These are phyloP conservation scores for Citrullus colocynthis DNA, from an alignment of 306 rosid genomes.

Conservation along the genomic window DNA sequence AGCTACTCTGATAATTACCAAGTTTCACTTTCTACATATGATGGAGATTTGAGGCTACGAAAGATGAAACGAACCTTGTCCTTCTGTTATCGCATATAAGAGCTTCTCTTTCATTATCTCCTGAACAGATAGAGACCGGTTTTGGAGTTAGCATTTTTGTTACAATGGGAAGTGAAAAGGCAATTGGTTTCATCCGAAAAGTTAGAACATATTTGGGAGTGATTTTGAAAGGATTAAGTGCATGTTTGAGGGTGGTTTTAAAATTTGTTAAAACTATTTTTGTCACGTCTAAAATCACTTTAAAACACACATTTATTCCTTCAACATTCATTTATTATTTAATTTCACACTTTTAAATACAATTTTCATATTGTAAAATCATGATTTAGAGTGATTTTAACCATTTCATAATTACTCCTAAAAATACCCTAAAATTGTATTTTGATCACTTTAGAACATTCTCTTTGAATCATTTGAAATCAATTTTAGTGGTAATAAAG, in stretches of 20 bases:
- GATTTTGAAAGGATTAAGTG: too few species aligned
- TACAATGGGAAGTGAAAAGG: neutral
- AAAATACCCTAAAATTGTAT: too few species aligned
- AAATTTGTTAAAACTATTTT: too few species aligned
- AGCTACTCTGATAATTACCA: constrained; percentile 57
- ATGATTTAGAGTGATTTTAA: too few species aligned
- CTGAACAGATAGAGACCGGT: constrained; percentile 24
- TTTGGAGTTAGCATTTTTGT: neutral
- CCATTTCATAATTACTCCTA: too few species aligned
- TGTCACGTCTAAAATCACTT: too few species aligned
- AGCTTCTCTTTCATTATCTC: constrained; percentile 88
- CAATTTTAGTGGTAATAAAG: too few species aligned
- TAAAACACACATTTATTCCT: too few species aligned
- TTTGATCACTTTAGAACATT: too few species aligned
- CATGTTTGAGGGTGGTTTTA: too few species aligned
- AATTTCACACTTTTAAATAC: neutral
- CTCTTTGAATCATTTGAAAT: too few species aligned
- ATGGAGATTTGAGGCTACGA: constrained; percentile 23
- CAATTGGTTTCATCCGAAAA: neutral
- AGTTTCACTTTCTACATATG: constrained; percentile 21
- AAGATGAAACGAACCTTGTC: constrained; percentile 97
- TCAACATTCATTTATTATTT: too few species aligned
- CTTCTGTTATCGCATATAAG: constrained; percentile 82
- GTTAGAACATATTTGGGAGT: neutral
- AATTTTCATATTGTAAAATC: neutral